Evolutionary conservation across 1,284 basidiomycete species (phyloP), one percentile per base, ranked within the genome.

Genomic region (Vanrija sp.): DNA sequence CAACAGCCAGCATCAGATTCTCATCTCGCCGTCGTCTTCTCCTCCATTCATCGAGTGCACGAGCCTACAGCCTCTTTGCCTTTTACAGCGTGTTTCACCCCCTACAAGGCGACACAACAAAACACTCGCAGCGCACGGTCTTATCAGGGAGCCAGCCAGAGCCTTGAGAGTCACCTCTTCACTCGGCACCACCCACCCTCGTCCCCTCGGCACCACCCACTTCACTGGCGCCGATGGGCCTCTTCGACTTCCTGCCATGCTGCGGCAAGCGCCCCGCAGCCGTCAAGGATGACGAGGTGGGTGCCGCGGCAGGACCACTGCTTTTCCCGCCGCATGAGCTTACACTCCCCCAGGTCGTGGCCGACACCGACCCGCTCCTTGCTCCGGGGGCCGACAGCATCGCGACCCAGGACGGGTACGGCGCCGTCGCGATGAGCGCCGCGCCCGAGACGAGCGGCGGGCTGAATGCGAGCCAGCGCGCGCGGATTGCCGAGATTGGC

Each of bases 401-500:
- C 18, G 26, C 50, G 25, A 49, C 38, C 29, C 57, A 59, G 53
- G 53, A 59, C 15, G 57, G 46, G 10, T 59, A 59, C 23, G 57
- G 57, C 19, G 46, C 57, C 26, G 46, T 54, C 19, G 39, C 48
- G 23, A 54, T 57, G 58, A 43, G 42, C 23, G 29, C 49, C 38
- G 47, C 38, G 28, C 44, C 44, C 39, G 54, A 47, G 4, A 18
- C 46, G 7, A 34, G 34, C 34, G 52, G 54, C 21, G 50, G 50
- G 9, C 46, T 61, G 34, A 61, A 50, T 40, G 49, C 52, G 9
- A 46, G 40, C 16, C 55, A 54, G 42, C 52, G 52, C 21, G 38
- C 48, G 38, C 46, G 59, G 6, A 57, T 61, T 18, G 59, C 51
- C 23, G 48, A 57, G 43, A 61, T 61, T 29, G 59, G 59, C 5